phyloP scores from a whole-genome alignment of 768 basidiomycete genomes.

The Lactarius akahatsu region DNA sequence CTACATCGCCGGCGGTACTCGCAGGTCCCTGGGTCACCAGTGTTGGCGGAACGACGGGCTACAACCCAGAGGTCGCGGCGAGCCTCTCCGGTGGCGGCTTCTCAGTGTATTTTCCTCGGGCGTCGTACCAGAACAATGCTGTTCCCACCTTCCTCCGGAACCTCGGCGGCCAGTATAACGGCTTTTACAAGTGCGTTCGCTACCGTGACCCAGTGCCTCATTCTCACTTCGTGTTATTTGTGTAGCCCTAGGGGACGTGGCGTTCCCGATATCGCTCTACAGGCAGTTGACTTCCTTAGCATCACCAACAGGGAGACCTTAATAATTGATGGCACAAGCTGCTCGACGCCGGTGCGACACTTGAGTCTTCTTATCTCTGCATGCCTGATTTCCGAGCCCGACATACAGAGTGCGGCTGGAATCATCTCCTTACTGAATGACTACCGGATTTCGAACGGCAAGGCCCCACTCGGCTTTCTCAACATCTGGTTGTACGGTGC shows the following conservation, averaged over 20 bases:
- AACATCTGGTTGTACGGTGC: not conserved
- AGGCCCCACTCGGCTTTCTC: not conserved
- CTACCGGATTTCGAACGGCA: not conserved
- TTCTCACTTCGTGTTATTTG: not conserved
- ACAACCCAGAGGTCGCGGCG: not conserved
- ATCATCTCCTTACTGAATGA: not conserved
- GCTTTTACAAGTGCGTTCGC: not conserved
- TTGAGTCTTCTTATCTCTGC: too few species aligned
- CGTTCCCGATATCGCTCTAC: not conserved
- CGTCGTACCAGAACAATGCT: too few species aligned
- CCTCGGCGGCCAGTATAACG: not conserved
- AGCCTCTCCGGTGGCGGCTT: too few species aligned
- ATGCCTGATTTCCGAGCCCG: not conserved
- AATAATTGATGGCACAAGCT: not conserved
- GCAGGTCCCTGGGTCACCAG: not conserved
- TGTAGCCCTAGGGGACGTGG: not conserved
- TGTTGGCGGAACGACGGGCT: not conserved
- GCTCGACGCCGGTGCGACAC: not conserved
- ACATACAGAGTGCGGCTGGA: not conserved
- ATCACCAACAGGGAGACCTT: not conserved
- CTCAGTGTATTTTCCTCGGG: too few species aligned
- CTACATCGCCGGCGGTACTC: not conserved
- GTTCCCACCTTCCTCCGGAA: too few species aligned
- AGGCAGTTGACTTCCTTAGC: not conserved
- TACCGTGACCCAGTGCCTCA: not conserved